Conservation (phyloP, 768 basidiomycete genomes). For the Suillus decipiens region DNA sequence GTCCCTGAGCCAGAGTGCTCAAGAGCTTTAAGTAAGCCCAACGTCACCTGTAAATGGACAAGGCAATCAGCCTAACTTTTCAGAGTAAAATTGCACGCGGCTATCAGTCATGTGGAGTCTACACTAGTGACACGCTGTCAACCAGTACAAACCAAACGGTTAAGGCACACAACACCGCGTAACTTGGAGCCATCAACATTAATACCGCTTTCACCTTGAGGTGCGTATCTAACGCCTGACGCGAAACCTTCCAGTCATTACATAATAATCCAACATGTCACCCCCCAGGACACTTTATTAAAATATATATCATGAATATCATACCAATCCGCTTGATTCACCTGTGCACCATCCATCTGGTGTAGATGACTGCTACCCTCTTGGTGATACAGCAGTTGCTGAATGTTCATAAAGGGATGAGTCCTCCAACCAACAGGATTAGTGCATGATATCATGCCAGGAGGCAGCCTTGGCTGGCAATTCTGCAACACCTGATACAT, state of each 20-base stretch:
- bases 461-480: too few species aligned
- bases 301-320: neutral
- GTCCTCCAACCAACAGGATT: too few species aligned
- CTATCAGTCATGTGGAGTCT: neutral
- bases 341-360: neutral
- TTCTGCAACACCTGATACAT: too few species aligned
- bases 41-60: neutral
- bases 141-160: neutral
- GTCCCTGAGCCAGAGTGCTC: neutral
- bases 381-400: neutral
- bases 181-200: neutral
- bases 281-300: neutral
- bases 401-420: neutral
- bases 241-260: too few species aligned
- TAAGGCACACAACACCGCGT: neutral
- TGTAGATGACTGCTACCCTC: neutral
- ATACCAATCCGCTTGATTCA: neutral
- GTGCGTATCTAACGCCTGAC: neutral
- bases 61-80: neutral
- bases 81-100: neutral
- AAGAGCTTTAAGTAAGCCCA: neutral
- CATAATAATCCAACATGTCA: neutral
- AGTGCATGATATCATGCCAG: too few species aligned
- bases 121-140: neutral
- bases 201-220: neutral